Evolutionary conservation across 2,329 filamentous ascomycete genomes (phyloP).

Genomic region (Epichloe gansuensis): DNA sequence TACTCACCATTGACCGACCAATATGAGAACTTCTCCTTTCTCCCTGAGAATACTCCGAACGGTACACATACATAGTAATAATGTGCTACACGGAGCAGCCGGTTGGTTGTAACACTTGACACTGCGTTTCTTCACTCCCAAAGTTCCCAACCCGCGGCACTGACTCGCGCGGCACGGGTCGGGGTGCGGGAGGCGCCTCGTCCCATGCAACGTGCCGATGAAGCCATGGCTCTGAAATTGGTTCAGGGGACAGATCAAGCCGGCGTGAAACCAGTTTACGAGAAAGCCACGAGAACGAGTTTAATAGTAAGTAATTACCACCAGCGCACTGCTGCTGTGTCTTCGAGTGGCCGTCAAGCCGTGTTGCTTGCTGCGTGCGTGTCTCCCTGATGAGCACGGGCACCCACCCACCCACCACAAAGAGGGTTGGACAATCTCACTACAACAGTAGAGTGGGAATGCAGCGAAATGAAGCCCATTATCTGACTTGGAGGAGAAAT

Average conservation of each 20-base stretch:
- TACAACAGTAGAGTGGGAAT: slow-evolving; percentile 8
- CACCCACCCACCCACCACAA: background rate
- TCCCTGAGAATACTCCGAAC: background rate
- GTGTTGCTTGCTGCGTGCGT: background rate
- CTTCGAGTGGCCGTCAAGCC: too few species aligned
- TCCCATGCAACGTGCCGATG: slow-evolving; percentile 1
- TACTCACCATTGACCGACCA: too few species aligned
- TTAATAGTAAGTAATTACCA: background rate
- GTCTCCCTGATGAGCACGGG: background rate
- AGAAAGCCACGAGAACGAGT: background rate
- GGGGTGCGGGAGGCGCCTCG: slow-evolving; percentile 5
- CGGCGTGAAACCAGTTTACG: background rate
- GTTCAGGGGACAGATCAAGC: slow-evolving; percentile 2
- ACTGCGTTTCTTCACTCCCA: background rate
- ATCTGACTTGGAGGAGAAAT: slow-evolving; percentile 14
- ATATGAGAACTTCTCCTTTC: background rate
- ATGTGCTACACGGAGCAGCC: background rate
- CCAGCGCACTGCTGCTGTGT: too few species aligned
- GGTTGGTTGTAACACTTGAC: background rate
- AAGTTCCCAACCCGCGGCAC: background rate
- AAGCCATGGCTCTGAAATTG: slow-evolving; percentile 3
- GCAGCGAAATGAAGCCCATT: slow-evolving; percentile 14
- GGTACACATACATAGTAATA: too few species aligned
- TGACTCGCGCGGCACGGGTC: slow-evolving; percentile 8
- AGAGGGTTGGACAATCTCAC: background rate